Evolutionary conservation across 2,329 filamentous ascomycete species (phyloP), one percentile per base, ranked within the genome.

Genomic region (Achaetomium macrosporum): DNA sequence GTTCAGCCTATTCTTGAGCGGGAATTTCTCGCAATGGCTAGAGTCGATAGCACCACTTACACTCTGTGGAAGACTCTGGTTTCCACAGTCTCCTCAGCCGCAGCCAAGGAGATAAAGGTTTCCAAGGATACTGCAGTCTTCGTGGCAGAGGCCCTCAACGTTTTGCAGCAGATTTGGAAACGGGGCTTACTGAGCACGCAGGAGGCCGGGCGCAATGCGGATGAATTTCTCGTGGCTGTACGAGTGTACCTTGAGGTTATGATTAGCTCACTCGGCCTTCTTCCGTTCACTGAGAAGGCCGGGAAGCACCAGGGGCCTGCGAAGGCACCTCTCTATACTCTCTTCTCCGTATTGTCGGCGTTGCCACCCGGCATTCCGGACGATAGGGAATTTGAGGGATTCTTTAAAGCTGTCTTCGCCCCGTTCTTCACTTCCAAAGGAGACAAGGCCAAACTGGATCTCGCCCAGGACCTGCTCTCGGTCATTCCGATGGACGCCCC

Each of bases 61-160:
- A 73, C 70, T 8, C 73, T 88, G 36, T 88, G 85, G 85, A 67
- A 72, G 29, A 73, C 78, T 1, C 72, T 90, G 12, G 74, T 88
- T 41, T 71, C 74, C 3, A 80, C 84, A 1, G 73, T 90, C 25
- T 78, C 83, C 2, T 78, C 79, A 45, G 87, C 87, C 37, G 85
- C 85, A 20, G 79, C 77, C 40, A 95, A 96, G 69, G 93, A 99
- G 68, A 86, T 99, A 61, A 95, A 92, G 62, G 84, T 91, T 7
- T 90, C 90, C 0, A 79, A 80, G 12, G 92, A 97, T 56, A 88
- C 90, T 1, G 87, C 88, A 64, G 80, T 83, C 56, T 92, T 91
- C 54, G 78, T 96, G 56, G 85, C 87, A 19, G 77, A 82, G 40
- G 76, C 90, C 19, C 77, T 92, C 46, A 82, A 82, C 40, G 69